Conservation (phyloP, 2,329 filamentous ascomycete species). For the Graphiopsis chlorocephala region DNA sequence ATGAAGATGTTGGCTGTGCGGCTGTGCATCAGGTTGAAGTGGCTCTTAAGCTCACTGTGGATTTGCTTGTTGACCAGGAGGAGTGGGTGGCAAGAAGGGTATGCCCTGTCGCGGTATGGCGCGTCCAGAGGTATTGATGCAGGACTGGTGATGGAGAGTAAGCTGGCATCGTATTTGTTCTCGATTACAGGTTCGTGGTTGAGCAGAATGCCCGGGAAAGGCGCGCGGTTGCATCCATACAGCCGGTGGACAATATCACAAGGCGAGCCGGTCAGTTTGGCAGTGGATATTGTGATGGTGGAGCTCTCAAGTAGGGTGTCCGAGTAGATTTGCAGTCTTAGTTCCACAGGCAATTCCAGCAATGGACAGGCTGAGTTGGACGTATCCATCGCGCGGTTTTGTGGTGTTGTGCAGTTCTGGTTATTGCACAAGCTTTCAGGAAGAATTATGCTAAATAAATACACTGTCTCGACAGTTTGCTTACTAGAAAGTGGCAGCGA, state of each 20-base stretch:
- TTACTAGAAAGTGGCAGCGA: neutral
- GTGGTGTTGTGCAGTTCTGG: neutral
- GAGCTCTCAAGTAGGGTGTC: constrained; percentile 37
- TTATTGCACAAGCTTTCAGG: neutral
- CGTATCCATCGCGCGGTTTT: neutral
- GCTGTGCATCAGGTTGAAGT: constrained; percentile 31
- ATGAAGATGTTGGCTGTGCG: constrained; percentile 40
- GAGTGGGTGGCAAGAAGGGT: constrained; percentile 19
- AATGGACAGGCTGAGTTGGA: constrained; percentile 22
- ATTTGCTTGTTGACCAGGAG: constrained; percentile 32
- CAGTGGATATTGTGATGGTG: constrained; percentile 40
- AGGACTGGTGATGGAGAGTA: constrained; percentile 33
- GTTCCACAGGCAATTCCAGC: constrained; percentile 38
- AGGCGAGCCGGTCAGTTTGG: constrained; percentile 32
- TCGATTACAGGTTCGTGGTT: constrained; percentile 37
- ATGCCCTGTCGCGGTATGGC: constrained; percentile 3
- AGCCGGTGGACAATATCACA: constrained; percentile 31
- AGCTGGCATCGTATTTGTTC: constrained; percentile 32
- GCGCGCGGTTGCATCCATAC: constrained; percentile 24
- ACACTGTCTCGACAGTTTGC: neutral
- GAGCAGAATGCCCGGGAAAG: constrained; percentile 38
- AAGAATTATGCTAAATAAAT: neutral
- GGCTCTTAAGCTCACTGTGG: constrained; percentile 36
- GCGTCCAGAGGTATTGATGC: constrained; percentile 22
- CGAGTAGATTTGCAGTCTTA: constrained; percentile 43